Percentiles rank a stretch among this genome's conserved stretches.
phyloP scores from a whole-genome alignment of 148 eudicot genomes.

The Rhododendron simsii region DNA sequence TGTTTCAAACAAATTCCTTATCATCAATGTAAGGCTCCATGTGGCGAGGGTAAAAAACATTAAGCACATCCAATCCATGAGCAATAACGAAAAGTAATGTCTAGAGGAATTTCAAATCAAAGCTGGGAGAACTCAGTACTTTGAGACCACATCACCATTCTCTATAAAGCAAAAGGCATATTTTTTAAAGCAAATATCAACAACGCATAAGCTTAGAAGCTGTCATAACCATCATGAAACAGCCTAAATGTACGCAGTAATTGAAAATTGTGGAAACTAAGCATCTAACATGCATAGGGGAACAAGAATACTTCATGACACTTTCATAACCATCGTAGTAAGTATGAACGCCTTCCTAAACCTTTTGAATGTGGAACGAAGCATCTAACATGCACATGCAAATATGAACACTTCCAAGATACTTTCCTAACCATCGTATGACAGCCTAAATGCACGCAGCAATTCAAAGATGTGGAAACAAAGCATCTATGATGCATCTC shows the following conservation, averaged over 20 bases:
- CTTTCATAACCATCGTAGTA: neutral
- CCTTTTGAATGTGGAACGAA: neutral
- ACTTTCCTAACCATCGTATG: neutral
- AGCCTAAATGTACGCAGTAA: neutral
- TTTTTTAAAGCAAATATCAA: neutral
- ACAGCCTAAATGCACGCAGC: neutral
- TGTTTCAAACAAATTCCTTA: neutral
- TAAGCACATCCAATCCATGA: neutral
- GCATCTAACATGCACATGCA: neutral
- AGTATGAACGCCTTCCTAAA: neutral
- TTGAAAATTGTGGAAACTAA: neutral
- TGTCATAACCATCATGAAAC: neutral
- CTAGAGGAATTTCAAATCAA: neutral
- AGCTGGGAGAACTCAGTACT: neutral
- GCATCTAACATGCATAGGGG: neutral
- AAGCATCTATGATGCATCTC: neutral
- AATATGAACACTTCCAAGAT: neutral
- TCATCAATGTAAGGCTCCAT: neutral
- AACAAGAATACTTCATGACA: neutral
- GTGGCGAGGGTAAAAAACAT: neutral
- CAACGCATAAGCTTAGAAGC: neutral
- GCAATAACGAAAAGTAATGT: neutral
- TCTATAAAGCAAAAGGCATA: neutral
- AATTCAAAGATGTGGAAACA: neutral
- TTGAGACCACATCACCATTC: neutral